Conservation (phyloP, 148 eudicot genomes). For the Pouteria glomerata region DNA sequence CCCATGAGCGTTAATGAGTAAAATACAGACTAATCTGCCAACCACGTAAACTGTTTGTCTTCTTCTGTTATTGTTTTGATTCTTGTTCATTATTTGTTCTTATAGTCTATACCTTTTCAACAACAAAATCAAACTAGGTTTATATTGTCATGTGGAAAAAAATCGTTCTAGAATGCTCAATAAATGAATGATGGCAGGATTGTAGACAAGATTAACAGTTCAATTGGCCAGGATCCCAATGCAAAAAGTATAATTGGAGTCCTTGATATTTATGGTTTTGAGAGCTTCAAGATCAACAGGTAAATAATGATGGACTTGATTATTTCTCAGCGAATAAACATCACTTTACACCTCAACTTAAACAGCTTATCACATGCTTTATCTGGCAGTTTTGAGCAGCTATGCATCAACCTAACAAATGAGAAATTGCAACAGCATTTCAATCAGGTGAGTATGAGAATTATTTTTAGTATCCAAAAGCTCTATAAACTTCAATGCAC, state of each 20-base stretch:
- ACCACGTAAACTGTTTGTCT: no score
- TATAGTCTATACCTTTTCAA: no score
- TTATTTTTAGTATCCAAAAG: conserved; percentile 2
- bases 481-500: background rate
- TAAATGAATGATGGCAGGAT: conserved; percentile 33
- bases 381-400: conserved; percentile 82
- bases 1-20: no score
- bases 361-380: conserved; percentile 16
- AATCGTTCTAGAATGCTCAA: background rate
- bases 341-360: conserved; percentile 3
- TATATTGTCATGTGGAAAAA: background rate
- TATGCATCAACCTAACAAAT: conserved; percentile 94
- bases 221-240: conserved; percentile 56
- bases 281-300: conserved; percentile 67
- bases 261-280: conserved; percentile 63
- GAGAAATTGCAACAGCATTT: conserved; percentile 99
- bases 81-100: no score
- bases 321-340: conserved; percentile 1
- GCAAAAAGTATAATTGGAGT: conserved; percentile 62
- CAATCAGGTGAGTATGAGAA: conserved; percentile 57
- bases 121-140: background rate
- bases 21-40: no score
- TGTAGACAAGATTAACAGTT: conserved; percentile 58
- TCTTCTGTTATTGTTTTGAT: no score
- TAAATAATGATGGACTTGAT: conserved; percentile 3